Evolutionary conservation across 1,284 basidiomycete species (phyloP).

Genomic region (Peniophora sp.): DNA sequence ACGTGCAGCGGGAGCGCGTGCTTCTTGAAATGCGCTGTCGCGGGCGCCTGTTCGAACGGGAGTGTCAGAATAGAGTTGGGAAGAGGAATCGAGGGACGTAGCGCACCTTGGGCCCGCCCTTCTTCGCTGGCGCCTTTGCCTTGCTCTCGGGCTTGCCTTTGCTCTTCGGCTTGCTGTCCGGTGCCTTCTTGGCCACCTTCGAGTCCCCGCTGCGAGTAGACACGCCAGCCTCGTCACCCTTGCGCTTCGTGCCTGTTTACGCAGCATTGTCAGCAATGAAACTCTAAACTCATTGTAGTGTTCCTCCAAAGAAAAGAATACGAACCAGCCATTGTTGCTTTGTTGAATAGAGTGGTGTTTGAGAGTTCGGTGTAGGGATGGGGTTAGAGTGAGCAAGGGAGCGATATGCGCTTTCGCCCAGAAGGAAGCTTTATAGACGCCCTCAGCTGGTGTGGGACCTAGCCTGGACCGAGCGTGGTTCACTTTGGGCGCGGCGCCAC

Average conservation of each 20-base stretch:
- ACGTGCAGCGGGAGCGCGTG: conserved; percentile 62
- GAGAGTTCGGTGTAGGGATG: not conserved
- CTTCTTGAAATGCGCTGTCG: conserved; percentile 48
- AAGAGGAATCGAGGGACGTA: conserved; percentile 14
- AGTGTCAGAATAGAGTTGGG: not conserved
- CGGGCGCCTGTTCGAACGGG: conserved; percentile 17
- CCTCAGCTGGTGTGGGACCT: no score
- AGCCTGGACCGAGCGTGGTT: no score
- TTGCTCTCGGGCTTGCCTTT: no score
- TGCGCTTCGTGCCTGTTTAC: conserved; percentile 1
- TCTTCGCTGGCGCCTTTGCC: conserved; percentile 7
- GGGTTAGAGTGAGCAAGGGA: not conserved
- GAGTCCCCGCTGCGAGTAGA: conserved; percentile 2
- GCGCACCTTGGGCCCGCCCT: conserved; percentile 30
- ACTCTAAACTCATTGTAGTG: not conserved
- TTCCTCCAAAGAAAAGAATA: not conserved
- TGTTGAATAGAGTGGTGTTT: not conserved
- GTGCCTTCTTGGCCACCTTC: not conserved
- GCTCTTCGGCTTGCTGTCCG: conserved; percentile 5
- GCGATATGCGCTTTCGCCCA: no score
- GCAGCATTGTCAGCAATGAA: not conserved
- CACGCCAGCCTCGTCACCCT: not conserved
- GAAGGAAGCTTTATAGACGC: no score
- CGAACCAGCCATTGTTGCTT: not conserved
- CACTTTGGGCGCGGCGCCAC: no score